These are phyloP conservation scores for Raffaelea ambrosiae DNA, from an alignment of 2,329 filamentous ascomycete species.

Conservation along the genomic window DNA sequence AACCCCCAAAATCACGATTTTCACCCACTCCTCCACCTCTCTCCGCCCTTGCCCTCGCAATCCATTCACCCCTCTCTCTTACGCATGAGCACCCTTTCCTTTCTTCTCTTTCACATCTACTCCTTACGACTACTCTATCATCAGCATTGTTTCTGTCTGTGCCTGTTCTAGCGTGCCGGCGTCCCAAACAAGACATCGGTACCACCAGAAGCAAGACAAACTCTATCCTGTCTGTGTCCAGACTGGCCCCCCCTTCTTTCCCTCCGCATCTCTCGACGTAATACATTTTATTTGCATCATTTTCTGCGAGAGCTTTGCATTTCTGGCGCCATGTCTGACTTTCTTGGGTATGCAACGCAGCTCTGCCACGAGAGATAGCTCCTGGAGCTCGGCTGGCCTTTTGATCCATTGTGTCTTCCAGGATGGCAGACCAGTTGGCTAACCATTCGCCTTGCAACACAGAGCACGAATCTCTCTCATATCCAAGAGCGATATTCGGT, in stretches of 20 bases:
- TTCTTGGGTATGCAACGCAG: background rate
- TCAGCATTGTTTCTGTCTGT: no score
- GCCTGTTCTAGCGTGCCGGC: no score
- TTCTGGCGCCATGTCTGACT: background rate
- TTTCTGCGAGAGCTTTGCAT: no score
- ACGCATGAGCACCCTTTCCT: background rate
- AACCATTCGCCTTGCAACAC: background rate
- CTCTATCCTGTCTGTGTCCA: no score
- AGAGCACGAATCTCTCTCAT: conserved; percentile 14
- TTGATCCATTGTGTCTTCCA: conserved; percentile 7
- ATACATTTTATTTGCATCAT: background rate
- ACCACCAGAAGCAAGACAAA: no score
- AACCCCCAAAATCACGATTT: background rate
- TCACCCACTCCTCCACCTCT: background rate
- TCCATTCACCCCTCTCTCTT: background rate
- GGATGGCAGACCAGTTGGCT: background rate
- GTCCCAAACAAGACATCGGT: no score
- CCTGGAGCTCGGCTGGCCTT: no score
- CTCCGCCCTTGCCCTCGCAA: background rate
- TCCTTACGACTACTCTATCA: background rate
- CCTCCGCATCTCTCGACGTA: conserved; percentile 1
- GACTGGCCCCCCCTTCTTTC: background rate
- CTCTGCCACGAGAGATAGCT: background rate
- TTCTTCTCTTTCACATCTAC: background rate
- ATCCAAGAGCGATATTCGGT: conserved; percentile 14